A percentile compares a stretch with the other conserved stretches of the same genome.
phyloP scores from a whole-genome alignment of 2,329 filamentous ascomycete genomes.

The Zopfia rhizophila region DNA sequence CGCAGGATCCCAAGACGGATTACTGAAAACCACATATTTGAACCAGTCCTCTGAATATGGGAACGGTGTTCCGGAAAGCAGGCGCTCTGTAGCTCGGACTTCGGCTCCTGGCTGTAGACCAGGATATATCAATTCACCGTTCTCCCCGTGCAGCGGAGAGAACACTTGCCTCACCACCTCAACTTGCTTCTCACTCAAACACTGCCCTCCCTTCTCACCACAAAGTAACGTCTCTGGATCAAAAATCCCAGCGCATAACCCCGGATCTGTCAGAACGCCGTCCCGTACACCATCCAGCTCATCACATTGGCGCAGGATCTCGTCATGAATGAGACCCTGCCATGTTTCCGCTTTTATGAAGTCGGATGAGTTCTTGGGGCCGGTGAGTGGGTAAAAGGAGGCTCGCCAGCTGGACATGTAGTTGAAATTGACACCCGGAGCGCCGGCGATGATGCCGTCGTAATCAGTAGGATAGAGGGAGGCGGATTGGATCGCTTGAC shows the following conservation, averaged over 20 bases:
- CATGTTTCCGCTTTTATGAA: conserved; percentile 35
- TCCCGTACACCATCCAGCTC: conserved; percentile 59
- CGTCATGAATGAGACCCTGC: conserved; percentile 51
- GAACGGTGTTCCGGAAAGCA: conserved; percentile 52
- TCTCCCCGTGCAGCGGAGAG: conserved; percentile 51
- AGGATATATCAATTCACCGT: conserved; percentile 60
- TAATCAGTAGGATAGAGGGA: conserved; percentile 45
- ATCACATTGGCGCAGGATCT: conserved; percentile 62
- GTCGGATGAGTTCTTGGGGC: conserved; percentile 28
- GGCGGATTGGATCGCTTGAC: conserved; percentile 43
- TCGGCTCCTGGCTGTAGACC: conserved; percentile 60
- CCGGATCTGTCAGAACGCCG: conserved; percentile 59
- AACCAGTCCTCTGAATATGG: conserved; percentile 56
- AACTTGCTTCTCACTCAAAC: conserved; percentile 56
- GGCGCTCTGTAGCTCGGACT: conserved; percentile 47
- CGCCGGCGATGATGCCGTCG: conserved; percentile 47
- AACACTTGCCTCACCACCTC: conserved; percentile 56
- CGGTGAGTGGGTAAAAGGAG: conserved; percentile 42
- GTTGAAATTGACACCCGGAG: conserved; percentile 44
- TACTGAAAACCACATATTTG: conserved; percentile 55
- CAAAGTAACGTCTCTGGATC: conserved; percentile 52
- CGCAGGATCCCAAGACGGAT: conserved; percentile 43
- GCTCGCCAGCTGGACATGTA: conserved; percentile 40
- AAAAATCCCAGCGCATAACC: conserved; percentile 48
- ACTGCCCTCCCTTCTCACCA: conserved; percentile 41